Conservation (phyloP, 1,284 basidiomycete species). For the Ustilago crameri region DNA sequence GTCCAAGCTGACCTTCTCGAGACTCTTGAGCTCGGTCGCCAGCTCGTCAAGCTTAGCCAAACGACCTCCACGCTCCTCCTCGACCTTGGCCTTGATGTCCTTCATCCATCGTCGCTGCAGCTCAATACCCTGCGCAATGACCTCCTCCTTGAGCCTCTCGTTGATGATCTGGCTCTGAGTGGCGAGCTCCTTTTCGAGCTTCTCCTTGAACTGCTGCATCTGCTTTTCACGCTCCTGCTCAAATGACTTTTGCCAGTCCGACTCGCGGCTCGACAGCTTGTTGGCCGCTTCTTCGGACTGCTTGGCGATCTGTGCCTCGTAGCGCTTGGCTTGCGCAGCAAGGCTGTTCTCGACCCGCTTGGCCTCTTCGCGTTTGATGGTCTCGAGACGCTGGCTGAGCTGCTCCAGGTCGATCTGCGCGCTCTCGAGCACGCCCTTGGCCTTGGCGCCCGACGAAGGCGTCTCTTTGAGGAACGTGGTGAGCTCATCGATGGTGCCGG, state of each 20-base stretch:
- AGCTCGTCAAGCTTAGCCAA: conserved; percentile 94
- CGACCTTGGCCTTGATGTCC: conserved; percentile 93
- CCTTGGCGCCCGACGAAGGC: conserved; percentile 71
- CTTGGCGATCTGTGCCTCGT: conserved; percentile 82
- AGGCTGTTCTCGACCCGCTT: conserved; percentile 80
- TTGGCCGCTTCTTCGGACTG: conserved; percentile 85
- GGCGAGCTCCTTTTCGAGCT: conserved; percentile 85
- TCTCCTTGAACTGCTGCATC: conserved; percentile 83
- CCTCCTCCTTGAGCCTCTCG: conserved; percentile 84
- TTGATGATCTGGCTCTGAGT: conserved; percentile 94
- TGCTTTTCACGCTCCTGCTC: conserved; percentile 82
- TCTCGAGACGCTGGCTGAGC: conserved; percentile 81
- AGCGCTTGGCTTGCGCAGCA: conserved; percentile 74
- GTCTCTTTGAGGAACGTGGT: conserved; percentile 78
- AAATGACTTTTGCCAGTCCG: conserved; percentile 84
- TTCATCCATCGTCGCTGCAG: conserved; percentile 95
- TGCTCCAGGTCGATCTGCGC: conserved; percentile 82
- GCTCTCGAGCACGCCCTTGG: conserved; percentile 72
- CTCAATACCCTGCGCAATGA: conserved; percentile 95
- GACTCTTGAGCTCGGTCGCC: conserved; percentile 85
- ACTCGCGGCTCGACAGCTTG: conserved; percentile 85
- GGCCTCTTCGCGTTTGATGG: conserved; percentile 84
- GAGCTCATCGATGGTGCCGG: conserved; percentile 91
- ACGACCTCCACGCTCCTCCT: conserved; percentile 94
- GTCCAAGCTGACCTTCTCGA: conserved; percentile 89